Base-by-base conservation (phyloP, 2,329 filamentous ascomycete species). In the Drechslerella dactyloides region DNA sequence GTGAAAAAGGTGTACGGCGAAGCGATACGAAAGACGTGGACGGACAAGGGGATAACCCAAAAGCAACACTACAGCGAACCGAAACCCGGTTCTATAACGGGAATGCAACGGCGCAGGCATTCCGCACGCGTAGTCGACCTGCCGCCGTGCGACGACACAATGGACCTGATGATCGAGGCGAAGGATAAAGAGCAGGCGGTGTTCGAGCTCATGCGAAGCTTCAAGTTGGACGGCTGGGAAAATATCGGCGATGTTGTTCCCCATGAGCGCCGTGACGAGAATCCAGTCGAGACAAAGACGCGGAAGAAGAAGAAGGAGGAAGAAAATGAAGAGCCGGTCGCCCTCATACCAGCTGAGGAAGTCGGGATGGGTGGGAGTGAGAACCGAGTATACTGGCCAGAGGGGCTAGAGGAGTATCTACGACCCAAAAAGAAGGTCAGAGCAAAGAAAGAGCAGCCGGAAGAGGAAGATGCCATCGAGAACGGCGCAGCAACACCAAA, bases 91-190 rank as follows among this genome's bases (percentile, higher is more conserved):
- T 91, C 92, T 0, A 85, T 96, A 44, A 96, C 92, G 0, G 85
- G 85, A 0, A 85, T 87, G 0, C 89, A 96, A 75, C 84, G 93
- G 27, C 85, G 93, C 68, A 97, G 96, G 79, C 93, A 97, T 77
- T 91, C 87, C 37, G 84, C 91, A 0, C 85, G 93, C 7, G 91
- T 96, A 1, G 84, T 84, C 74, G 90, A 87, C 0, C 80, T 97
- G 0, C 93, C 93, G 0, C 93, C 93, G 0, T 97, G 93, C 76
- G 84, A 87, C 2, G 82, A 86, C 0, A 87, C 89, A 33, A 94
- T 96, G 89, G 93, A 97, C 77, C 83, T 97, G n/a, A 97, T 97
- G 93, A 97, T 97, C 70, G 93, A 97, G 81, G 93, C 93, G 53
- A 97, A 97, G 79, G 93, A 97, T 78, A 97, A 97, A 80, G 93